phyloP scores from a whole-genome alignment of 2,329 filamentous ascomycete species.

The Alternaria sp. region DNA sequence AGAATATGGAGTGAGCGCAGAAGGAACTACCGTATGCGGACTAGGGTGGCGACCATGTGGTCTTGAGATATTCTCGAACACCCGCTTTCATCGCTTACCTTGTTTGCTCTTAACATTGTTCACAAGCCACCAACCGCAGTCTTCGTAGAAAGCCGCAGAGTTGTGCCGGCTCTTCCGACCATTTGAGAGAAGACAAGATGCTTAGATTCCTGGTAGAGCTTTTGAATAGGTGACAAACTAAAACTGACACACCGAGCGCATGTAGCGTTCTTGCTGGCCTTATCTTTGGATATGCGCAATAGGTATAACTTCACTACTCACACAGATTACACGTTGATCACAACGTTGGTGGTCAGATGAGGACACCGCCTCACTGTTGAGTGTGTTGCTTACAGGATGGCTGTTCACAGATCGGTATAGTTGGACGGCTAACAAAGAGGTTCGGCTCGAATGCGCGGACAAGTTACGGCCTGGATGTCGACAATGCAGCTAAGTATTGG shows the following conservation, averaged over 20 bases:
- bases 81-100: conserved; percentile 26
- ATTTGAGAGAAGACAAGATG: not conserved
- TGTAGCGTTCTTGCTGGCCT: not conserved
- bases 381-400: not conserved
- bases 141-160: not conserved
- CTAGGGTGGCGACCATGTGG: conserved; percentile 22
- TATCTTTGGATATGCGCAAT: not conserved
- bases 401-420: conserved; percentile 1
- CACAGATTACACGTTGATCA: not conserved
- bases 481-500: conserved; percentile 11
- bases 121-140: conserved; percentile 26
- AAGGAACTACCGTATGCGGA: conserved; percentile 26
- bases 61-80: conserved; percentile 8
- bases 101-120: conserved; percentile 49
- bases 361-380: not conserved
- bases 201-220: not conserved
- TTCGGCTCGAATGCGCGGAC: conserved; percentile 7
- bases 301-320: not conserved
- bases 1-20: conserved; percentile 19
- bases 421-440: conserved; percentile 12
- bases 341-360: not conserved
- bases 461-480: conserved; percentile 9
- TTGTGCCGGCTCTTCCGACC: not conserved
- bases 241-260: not conserved
- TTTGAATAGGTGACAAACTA: not conserved